Conservation (phyloP, 768 basidiomycete genomes). For the Russula sp. region DNA sequence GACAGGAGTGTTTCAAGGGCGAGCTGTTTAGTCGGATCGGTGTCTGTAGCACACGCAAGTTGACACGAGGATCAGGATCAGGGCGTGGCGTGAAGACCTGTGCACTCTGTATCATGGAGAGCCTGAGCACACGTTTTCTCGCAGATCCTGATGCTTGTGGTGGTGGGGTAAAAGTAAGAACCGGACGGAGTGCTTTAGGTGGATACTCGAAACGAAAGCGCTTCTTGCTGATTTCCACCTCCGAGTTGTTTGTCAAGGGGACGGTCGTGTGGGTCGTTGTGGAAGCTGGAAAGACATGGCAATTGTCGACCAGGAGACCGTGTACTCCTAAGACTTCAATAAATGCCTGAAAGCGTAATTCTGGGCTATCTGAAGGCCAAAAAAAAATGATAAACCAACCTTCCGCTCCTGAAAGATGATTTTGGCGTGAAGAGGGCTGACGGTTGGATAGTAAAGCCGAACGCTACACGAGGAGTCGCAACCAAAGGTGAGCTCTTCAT, state of each 20-base stretch:
- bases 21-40: conserved; percentile 33
- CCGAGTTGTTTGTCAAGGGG: conserved; percentile 58
- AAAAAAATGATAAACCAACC: conserved; percentile 31
- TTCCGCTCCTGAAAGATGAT: conserved; percentile 60
- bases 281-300: conserved; percentile 45
- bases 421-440: conserved; percentile 58
- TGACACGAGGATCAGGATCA: conserved; percentile 50
- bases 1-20: conserved; percentile 21
- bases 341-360: conserved; percentile 45
- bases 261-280: conserved; percentile 38
- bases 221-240: conserved; percentile 61
- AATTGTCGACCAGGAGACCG: conserved; percentile 58
- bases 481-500: conserved; percentile 60
- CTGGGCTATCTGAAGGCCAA: background rate
- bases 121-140: conserved; percentile 42
- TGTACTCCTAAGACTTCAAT: conserved; percentile 51
- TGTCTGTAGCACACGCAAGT: conserved; percentile 54
- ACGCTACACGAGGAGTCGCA: conserved; percentile 57
- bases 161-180: conserved; percentile 34
- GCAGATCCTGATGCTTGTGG: conserved; percentile 20
- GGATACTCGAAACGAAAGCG: conserved; percentile 69
- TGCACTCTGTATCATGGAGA: conserved; percentile 70
- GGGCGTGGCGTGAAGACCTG: conserved; percentile 67
- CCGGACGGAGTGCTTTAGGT: conserved; percentile 58
- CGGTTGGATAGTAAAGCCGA: conserved; percentile 58